Percentiles rank a stretch among this genome's conserved stretches.
phyloP scores from a whole-genome alignment of 805 yeast genomes.

The Teunomyces atbi region DNA sequence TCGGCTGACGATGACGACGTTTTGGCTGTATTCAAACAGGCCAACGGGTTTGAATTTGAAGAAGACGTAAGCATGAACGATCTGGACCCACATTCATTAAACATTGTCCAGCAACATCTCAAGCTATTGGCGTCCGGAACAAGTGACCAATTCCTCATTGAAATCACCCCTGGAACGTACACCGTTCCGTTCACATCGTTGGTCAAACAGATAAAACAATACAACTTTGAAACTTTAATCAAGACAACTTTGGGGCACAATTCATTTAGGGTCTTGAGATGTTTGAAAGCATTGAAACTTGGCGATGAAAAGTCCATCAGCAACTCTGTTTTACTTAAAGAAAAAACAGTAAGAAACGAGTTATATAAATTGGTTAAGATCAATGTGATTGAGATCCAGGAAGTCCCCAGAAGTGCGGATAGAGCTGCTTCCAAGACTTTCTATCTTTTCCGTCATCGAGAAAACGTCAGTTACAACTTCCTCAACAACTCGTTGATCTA shows the following conservation, averaged over 20 bases:
- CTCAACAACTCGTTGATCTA: slow-evolving; percentile 45
- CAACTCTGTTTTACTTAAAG: slow-evolving; percentile 72
- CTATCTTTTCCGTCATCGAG: slow-evolving; percentile 71
- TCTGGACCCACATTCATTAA: slow-evolving; percentile 24
- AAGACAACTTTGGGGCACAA: slow-evolving; percentile 63
- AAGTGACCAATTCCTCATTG: slow-evolving; percentile 57
- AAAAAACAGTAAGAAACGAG: slow-evolving; percentile 70
- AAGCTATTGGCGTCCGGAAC: slow-evolving; percentile 57
- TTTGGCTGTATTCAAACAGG: neutral
- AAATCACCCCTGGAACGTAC: slow-evolving; percentile 53
- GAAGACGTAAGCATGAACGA: slow-evolving; percentile 17
- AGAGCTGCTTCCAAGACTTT: slow-evolving; percentile 88
- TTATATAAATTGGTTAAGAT: slow-evolving; percentile 62
- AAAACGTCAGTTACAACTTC: slow-evolving; percentile 29
- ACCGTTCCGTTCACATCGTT: slow-evolving; percentile 62
- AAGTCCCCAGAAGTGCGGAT: slow-evolving; percentile 88
- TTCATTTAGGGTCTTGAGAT: slow-evolving; percentile 71
- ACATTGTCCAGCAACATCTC: slow-evolving; percentile 61
- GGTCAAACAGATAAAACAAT: slow-evolving; percentile 43
- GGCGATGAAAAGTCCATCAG: slow-evolving; percentile 85
- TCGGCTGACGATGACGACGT: slow-evolving; percentile 2
- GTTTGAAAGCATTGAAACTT: slow-evolving; percentile 65
- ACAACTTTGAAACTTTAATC: slow-evolving; percentile 55
- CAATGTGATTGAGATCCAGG: slow-evolving; percentile 84
- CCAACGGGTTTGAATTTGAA: neutral